Evolutionary conservation across 768 basidiomycete genomes (phyloP).

Genomic region (Leccinum obscurum): DNA sequence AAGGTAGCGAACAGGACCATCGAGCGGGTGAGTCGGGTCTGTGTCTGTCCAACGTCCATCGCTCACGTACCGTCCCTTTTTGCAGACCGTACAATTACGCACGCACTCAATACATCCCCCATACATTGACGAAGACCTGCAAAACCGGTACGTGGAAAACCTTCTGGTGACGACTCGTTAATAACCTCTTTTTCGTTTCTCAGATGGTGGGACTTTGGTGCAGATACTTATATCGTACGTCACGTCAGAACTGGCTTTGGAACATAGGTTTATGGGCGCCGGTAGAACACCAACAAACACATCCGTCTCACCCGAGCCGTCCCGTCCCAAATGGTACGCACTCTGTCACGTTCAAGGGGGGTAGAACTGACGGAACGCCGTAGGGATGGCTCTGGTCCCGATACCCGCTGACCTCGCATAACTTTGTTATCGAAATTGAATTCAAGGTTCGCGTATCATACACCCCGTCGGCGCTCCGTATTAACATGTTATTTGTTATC

Average conservation of each 20-base stretch:
- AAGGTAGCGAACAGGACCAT: conserved; percentile 72
- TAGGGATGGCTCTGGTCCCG: conserved; percentile 98
- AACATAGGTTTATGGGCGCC: not conserved
- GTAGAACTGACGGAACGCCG: not conserved
- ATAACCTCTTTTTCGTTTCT: not conserved
- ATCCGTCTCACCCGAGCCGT: conserved; percentile 78
- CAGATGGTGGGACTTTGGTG: conserved; percentile 99
- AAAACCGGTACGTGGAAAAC: conserved; percentile 66
- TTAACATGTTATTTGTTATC: not conserved
- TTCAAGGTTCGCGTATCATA: conserved; percentile 66
- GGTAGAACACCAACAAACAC: conserved; percentile 92
- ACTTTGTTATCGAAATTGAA: conserved; percentile 89
- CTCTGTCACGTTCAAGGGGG: not conserved
- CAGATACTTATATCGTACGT: conserved; percentile 81
- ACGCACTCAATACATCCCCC: conserved; percentile 89
- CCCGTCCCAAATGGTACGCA: conserved; percentile 79
- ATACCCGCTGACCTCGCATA: conserved; percentile 73
- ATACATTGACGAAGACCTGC: conserved; percentile 94
- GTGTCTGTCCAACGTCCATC: not conserved
- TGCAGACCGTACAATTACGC: conserved; percentile 70
- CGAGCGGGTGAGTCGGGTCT: conserved; percentile 57
- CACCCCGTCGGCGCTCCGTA: not conserved
- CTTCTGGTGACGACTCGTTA: not conserved
- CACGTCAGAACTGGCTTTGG: conserved; percentile 5
- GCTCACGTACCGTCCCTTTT: conserved; percentile 2